A percentile compares a stretch with the other conserved stretches of the same genome.
Evolutionary conservation across 352 stramenopile genomes (phyloP).

Genomic region (Blastocystis sp.): DNA sequence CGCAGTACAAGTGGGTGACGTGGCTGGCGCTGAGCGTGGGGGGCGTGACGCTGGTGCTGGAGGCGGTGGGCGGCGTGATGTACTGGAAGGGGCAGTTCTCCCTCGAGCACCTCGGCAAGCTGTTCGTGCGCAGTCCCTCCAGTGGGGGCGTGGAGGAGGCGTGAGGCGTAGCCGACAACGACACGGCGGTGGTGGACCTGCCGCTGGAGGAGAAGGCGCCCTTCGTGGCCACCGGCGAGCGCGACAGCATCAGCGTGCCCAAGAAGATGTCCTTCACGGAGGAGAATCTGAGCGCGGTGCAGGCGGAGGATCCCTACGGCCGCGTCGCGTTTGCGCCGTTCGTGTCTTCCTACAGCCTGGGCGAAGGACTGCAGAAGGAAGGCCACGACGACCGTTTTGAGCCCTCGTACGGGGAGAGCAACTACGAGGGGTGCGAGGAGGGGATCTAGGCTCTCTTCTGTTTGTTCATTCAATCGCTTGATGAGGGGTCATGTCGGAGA

Average conservation of each 20-base stretch:
- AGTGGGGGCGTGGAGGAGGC: not conserved
- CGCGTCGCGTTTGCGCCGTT: not conserved
- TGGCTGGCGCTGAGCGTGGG: not conserved
- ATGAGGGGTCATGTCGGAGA: not conserved
- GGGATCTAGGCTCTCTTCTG: slow-evolving; percentile 30
- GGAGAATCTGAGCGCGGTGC: not conserved
- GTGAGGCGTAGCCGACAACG: not conserved
- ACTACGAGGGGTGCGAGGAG: slow-evolving; percentile 58
- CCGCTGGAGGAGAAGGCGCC: slow-evolving; percentile 33
- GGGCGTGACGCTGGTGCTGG: not conserved
- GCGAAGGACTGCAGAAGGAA: not conserved
- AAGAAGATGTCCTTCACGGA: slow-evolving; percentile 13
- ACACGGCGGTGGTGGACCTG: not conserved
- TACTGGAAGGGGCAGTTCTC: not conserved
- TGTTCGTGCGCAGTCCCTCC: not conserved
- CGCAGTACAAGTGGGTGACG: not conserved
- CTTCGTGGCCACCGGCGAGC: not conserved
- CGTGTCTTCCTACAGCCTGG: not conserved
- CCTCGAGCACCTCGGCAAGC: not conserved
- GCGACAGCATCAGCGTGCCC: not conserved
- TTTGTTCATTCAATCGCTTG: slow-evolving; percentile 23
- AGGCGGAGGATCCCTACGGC: not conserved
- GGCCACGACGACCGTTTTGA: not conserved
- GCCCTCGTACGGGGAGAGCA: not conserved
- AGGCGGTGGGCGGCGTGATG: not conserved